Conservation (phyloP, 495 filamentous ascomycete species). For the Penicillium dipodomyicola region DNA sequence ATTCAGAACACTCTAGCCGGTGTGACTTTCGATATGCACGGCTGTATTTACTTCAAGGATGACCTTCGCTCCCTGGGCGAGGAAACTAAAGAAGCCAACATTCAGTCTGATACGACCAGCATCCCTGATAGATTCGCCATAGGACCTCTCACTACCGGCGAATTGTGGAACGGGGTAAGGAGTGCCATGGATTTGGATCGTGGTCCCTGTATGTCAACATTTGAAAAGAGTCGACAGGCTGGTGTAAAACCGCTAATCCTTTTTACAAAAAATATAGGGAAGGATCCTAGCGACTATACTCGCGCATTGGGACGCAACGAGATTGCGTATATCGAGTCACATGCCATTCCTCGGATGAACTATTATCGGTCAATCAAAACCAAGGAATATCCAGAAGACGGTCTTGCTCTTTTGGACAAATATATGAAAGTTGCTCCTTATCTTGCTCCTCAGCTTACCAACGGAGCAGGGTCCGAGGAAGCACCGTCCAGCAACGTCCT, state of each 20-base stretch:
- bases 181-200: slow-evolving; percentile 20
- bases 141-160: slow-evolving; percentile 20
- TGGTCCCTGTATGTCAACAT: slow-evolving; percentile 22
- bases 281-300: slow-evolving; percentile 17
- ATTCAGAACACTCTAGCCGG: slow-evolving; percentile 36
- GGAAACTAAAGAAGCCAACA: slow-evolving; percentile 16
- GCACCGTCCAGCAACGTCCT: slow-evolving; percentile 19
- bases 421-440: slow-evolving; percentile 19
- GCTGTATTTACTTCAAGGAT: slow-evolving; percentile 42
- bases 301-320: slow-evolving; percentile 22
- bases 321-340: slow-evolving; percentile 18
- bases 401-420: slow-evolving; percentile 19
- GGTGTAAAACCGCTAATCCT: no score
- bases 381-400: slow-evolving; percentile 15
- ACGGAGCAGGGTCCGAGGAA: slow-evolving; percentile 7
- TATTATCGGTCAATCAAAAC: slow-evolving; percentile 16
- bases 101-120: not conserved
- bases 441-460: slow-evolving; percentile 15
- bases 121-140: slow-evolving; percentile 16
- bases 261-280: slow-evolving; percentile 5
- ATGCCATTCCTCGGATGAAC: slow-evolving; percentile 21
- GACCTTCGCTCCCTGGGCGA: slow-evolving; percentile 30
- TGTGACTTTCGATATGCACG: slow-evolving; percentile 35
- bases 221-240: no score
- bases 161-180: slow-evolving; percentile 13